Conservation (phyloP, 805 yeast species). For the Schwanniomyces sp. region DNA sequence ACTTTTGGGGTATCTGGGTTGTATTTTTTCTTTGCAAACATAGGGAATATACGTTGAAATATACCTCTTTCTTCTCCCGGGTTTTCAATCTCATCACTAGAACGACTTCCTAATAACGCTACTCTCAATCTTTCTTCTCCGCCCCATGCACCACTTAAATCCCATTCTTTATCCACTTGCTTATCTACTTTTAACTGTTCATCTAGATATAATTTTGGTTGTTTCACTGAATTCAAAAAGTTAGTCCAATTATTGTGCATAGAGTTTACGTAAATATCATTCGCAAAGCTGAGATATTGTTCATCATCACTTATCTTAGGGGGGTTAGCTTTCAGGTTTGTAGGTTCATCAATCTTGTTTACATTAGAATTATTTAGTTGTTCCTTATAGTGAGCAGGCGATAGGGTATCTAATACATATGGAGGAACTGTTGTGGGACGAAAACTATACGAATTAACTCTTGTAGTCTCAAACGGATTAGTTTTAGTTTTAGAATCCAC, state of each 20-base stretch:
- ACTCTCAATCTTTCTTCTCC: conserved; percentile 64
- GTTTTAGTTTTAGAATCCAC: not conserved
- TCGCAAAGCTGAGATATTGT: conserved; percentile 33
- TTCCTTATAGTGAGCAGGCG: conserved; percentile 40
- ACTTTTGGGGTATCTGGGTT: conserved; percentile 34
- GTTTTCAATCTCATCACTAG: conserved; percentile 29
- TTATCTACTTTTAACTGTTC: conserved; percentile 26
- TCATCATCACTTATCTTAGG: conserved; percentile 22
- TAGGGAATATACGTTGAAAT: conserved; percentile 10
- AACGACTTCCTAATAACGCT: conserved; percentile 43
- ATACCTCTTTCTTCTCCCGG: conserved; percentile 17
- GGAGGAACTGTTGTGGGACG: conserved; percentile 52
- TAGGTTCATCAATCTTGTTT: conserved; percentile 14
- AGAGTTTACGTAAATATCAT: conserved; percentile 37
- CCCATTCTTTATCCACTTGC: conserved; percentile 34
- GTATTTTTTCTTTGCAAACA: conserved; percentile 4
- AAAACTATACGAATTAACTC: conserved; percentile 33
- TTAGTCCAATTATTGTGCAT: conserved; percentile 52
- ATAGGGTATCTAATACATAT: conserved; percentile 59
- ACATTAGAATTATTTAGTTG: conserved; percentile 31
- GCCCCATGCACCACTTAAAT: conserved; percentile 58
- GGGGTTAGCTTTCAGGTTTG: conserved; percentile 7
- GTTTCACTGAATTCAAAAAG: conserved; percentile 47
- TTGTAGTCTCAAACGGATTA: conserved; percentile 27
- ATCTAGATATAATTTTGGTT: conserved; percentile 39